Base-by-base conservation (phyloP, 345 rosid genomes). In the Citrus medica region DNA sequence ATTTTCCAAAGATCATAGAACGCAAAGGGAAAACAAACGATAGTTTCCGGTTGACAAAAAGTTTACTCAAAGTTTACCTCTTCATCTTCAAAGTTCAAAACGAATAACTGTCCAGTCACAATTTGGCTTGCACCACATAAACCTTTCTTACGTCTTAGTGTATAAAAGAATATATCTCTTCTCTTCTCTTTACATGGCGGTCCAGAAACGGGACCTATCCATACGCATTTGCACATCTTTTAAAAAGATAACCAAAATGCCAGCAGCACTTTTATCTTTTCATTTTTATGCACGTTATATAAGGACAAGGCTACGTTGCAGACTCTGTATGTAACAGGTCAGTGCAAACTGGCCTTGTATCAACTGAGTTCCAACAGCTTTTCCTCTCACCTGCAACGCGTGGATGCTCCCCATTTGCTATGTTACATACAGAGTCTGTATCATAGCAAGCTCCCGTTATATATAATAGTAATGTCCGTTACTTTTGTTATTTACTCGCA, bases 31-130 rank as follows among this genome's bases (percentile, higher is more conserved):
- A 42, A 30, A 69, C 69, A 37, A 21, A 21, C 28, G 27, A 55
- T 9, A 17, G 69, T 65, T 61, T 56, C 37, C n/a, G 27, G 59
- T 66, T 42, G 74, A 28, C 74, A 74, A 79, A 65, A 74, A 33
- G 63, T 79, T 79, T 24, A 51, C 74, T 56, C 73, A 22, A 35
- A 42, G 70, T 37, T 32, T 7, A 66, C 56, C 24, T 40, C 24
- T 40, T 21, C n/a, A 27, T 42, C 65, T 67, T 37, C 40, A 25
- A 68, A 38, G 21, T 67, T 37, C 40, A 25, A 68, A 38, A 27
- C 37, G 79, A 77, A 76, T 67, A 68, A 68, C 16, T 16, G 65
- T 14, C 27, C 22, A 10, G 53, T 33, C 24, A 64, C 61, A 25
- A 66, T 6, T 3, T 66, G 48, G 71, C 33, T 46, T 46, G 7